Evolutionary conservation across 345 rosid species (phyloP).

Genomic region (Moricandia arvensis): DNA sequence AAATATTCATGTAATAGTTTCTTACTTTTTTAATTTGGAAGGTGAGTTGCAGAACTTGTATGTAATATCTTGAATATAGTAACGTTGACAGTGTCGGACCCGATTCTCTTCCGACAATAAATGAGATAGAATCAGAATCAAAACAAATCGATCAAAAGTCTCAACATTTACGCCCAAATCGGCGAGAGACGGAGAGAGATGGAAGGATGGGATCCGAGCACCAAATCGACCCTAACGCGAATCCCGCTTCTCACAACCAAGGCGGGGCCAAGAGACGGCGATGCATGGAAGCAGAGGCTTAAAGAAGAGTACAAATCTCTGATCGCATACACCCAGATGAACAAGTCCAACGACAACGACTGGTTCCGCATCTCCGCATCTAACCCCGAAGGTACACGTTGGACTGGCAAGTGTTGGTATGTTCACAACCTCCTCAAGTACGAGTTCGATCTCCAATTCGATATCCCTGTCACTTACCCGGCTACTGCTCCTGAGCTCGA

Average conservation of each 20-base stretch:
- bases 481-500: constrained; percentile 94
- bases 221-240: constrained; percentile 85
- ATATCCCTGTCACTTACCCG: constrained; percentile 87
- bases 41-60: not conserved
- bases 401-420: constrained; percentile 99
- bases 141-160: not conserved
- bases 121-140: constrained; percentile 1
- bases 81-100: too few relatives aligned
- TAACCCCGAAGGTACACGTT: constrained; percentile 87
- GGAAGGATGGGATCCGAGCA: constrained; percentile 97
- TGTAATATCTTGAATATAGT: too few relatives aligned
- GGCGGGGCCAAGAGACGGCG: constrained; percentile 94
- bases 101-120: not conserved
- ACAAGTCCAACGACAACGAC: constrained; percentile 96
- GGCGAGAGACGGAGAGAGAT: constrained; percentile 25
- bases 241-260: constrained; percentile 75
- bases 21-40: not conserved
- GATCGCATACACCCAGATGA: constrained; percentile 96
- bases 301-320: constrained; percentile 94
- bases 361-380: constrained; percentile 97
- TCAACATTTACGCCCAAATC: not conserved
- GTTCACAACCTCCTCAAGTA: constrained; percentile 95
- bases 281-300: constrained; percentile 85
- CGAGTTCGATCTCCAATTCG: constrained; percentile 95
- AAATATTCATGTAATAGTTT: too few relatives aligned